These are phyloP conservation scores for Agrostemma githago DNA, from an alignment of 148 eudicot genomes.

Conservation along the genomic window DNA sequence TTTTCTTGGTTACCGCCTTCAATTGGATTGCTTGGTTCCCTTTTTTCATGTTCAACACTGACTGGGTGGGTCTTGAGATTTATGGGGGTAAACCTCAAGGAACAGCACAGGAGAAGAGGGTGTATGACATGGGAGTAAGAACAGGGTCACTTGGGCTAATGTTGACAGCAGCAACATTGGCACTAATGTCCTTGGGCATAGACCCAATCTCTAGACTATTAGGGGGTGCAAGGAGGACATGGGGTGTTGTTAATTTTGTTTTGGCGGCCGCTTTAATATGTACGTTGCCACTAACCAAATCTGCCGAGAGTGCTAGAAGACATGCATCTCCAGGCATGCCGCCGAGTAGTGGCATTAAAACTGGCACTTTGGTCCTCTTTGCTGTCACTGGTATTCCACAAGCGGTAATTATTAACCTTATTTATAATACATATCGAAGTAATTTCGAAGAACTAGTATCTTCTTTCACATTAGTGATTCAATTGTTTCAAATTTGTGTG, in stretches of 20 bases:
- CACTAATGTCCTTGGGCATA: conserved; percentile 41
- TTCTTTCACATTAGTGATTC: background rate
- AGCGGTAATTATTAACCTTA: conserved; percentile 40
- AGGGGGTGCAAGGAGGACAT: conserved; percentile 51
- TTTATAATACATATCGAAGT: background rate
- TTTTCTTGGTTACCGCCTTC: conserved; percentile 54
- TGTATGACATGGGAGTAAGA: conserved; percentile 59
- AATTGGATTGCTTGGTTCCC: conserved; percentile 84
- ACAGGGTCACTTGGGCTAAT: conserved; percentile 71
- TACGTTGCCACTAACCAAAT: conserved; percentile 53
- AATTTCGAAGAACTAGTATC: background rate
- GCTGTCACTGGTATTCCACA: conserved; percentile 75
- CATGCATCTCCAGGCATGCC: conserved; percentile 5
- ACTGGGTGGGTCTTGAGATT: conserved; percentile 78
- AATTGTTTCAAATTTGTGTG: background rate
- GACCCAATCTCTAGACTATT: conserved; percentile 38
- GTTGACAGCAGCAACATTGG: conserved; percentile 62
- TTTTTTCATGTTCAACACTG: conserved; percentile 62
- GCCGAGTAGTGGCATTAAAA: conserved; percentile 39
- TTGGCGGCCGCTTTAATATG: conserved; percentile 48
- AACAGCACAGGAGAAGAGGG: conserved; percentile 1
- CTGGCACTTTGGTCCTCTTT: conserved; percentile 51
- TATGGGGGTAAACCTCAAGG: conserved; percentile 55
- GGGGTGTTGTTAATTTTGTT: conserved; percentile 69
- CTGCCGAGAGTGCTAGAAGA: conserved; percentile 40